Conservation (phyloP, 805 yeast species). For the Cyberlindnera misumaiensis region DNA sequence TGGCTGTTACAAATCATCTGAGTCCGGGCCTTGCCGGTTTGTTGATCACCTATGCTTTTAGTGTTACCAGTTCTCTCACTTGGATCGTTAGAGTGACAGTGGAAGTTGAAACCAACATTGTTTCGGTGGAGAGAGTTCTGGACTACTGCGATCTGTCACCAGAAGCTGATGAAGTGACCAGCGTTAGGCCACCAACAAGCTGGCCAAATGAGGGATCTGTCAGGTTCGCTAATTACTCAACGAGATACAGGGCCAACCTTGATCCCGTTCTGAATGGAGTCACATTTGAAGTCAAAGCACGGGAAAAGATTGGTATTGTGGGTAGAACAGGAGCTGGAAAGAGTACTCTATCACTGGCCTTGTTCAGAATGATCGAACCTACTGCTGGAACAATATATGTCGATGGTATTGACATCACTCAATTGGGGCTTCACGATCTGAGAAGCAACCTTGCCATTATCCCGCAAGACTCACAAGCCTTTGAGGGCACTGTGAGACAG, state of each 20-base stretch:
- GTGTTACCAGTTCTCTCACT: constrained; percentile 46
- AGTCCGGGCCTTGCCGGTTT: constrained; percentile 59
- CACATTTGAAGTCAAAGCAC: constrained; percentile 38
- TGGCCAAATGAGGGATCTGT: constrained; percentile 56
- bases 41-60: constrained; percentile 56
- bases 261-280: constrained; percentile 53
- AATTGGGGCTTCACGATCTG: constrained; percentile 46
- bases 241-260: constrained; percentile 50
- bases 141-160: constrained; percentile 47
- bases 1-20: constrained; percentile 40
- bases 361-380: constrained; percentile 58
- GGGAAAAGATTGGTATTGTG: constrained; percentile 65
- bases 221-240: constrained; percentile 44
- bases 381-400: constrained; percentile 45
- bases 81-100: constrained; percentile 55
- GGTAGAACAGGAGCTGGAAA: constrained; percentile 81
- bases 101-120: constrained; percentile 56
- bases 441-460: constrained; percentile 54
- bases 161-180: constrained; percentile 42
- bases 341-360: constrained; percentile 52
- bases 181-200: constrained; percentile 35
- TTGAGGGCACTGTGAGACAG: constrained; percentile 54
- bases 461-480: constrained; percentile 65
- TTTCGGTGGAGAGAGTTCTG: constrained; percentile 60
- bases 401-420: constrained; percentile 47